Conservation (phyloP, 2,329 filamentous ascomycete genomes). For the Xylaria sp. region DNA sequence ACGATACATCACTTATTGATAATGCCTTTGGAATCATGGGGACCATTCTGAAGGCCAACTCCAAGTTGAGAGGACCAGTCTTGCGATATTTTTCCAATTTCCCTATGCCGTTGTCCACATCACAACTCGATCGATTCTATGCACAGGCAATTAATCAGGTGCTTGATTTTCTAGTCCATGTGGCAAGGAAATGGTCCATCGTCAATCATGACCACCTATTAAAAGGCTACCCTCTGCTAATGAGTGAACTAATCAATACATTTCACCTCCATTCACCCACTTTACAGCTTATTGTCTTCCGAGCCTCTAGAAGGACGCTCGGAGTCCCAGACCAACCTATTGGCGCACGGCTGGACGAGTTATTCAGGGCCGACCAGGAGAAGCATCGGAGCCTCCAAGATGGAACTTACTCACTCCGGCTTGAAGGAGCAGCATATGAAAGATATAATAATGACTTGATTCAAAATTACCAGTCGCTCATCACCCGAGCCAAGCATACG, state of each 20-base stretch:
- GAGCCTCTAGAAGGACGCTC: conserved; percentile 55
- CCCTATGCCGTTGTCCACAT: conserved; percentile 35
- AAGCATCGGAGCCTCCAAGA: conserved; percentile 35
- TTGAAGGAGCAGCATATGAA: conserved; percentile 23
- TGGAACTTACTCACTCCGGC: conserved; percentile 25
- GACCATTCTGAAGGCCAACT: conserved; percentile 47
- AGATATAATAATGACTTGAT: conserved; percentile 33
- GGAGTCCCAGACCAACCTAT: conserved; percentile 45
- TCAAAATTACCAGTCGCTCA: conserved; percentile 25
- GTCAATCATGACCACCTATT: conserved; percentile 45
- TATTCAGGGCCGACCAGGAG: conserved; percentile 47
- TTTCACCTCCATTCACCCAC: conserved; percentile 56
- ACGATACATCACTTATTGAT: conserved; percentile 38
- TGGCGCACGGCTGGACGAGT: conserved; percentile 42
- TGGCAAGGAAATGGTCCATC: conserved; percentile 49
- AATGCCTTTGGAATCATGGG: conserved; percentile 44
- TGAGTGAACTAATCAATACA: conserved; percentile 57
- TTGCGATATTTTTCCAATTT: conserved; percentile 47
- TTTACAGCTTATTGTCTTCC: conserved; percentile 61
- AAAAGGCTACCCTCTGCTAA: conserved; percentile 59
- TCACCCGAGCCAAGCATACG: conserved; percentile 14
- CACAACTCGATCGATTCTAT: conserved; percentile 31
- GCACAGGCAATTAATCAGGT: conserved; percentile 43
- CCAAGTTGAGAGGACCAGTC: conserved; percentile 36
- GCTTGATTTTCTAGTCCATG: conserved; percentile 49